Percentiles rank a stretch among this genome's conserved stretches.
phyloP scores from a whole-genome alignment of 495 filamentous ascomycete genomes.

The Xylaria cubensis region DNA sequence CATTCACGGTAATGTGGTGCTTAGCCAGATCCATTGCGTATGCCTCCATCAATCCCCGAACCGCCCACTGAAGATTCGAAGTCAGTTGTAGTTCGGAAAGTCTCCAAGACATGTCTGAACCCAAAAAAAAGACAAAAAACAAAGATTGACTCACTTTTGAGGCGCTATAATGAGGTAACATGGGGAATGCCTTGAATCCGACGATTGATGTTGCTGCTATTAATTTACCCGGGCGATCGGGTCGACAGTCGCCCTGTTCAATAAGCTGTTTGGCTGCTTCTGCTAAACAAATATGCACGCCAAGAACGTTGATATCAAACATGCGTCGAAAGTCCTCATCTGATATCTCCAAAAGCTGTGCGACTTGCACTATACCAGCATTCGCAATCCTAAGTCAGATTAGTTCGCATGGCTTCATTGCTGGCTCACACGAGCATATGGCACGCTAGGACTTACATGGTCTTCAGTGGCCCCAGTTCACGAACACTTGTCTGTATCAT shows the following conservation, averaged over 20 bases:
- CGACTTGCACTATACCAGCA: constrained; percentile 64
- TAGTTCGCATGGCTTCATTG: background rate
- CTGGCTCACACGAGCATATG: background rate
- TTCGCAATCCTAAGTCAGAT: constrained; percentile 54
- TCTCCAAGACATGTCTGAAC: background rate
- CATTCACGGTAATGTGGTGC: constrained; percentile 67
- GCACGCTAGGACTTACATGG: constrained; percentile 47
- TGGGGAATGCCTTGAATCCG: constrained; percentile 59
- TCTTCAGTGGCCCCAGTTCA: constrained; percentile 59
- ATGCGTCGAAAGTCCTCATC: constrained; percentile 57
- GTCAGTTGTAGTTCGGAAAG: background rate
- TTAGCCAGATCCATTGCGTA: constrained; percentile 64
- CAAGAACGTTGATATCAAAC: constrained; percentile 62
- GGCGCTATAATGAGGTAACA: constrained; percentile 62
- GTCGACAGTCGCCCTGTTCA: constrained; percentile 45
- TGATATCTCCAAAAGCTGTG: constrained; percentile 57
- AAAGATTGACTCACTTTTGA: background rate
- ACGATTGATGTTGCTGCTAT: constrained; percentile 63
- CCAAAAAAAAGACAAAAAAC: background rate
- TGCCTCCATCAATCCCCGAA: constrained; percentile 62
- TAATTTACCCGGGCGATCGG: constrained; percentile 54
- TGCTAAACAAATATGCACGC: constrained; percentile 64
- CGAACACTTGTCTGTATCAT: constrained; percentile 56
- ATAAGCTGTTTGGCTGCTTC: constrained; percentile 63
- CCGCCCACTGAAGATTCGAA: constrained; percentile 54